Evolutionary conservation across 306 rosid genomes (phyloP).

Genomic region (Castanopsis chinensis): DNA sequence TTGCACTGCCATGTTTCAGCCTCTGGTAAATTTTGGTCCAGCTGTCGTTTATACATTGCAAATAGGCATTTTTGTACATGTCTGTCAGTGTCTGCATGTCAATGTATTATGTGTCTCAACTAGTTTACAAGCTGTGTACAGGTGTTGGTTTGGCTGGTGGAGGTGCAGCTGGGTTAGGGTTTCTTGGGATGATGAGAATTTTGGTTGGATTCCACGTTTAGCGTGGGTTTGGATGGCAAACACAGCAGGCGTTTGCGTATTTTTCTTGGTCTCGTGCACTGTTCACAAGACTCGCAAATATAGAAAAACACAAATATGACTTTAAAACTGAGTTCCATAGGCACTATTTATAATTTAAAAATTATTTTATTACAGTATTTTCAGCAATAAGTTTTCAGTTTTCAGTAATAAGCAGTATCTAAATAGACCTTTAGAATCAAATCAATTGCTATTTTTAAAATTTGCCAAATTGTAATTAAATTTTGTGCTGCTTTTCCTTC

Average conservation of each 20-base stretch:
- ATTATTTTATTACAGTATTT: no score
- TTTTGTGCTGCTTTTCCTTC: background rate
- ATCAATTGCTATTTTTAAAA: background rate
- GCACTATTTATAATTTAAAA: no score
- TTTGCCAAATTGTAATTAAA: background rate
- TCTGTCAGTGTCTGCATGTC: background rate
- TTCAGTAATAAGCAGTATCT: no score
- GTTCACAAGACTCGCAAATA: no score
- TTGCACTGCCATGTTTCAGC: background rate
- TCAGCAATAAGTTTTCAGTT: no score
- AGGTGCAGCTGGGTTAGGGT: background rate
- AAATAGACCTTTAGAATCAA: background rate
- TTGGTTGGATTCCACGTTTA: background rate
- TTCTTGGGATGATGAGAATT: background rate
- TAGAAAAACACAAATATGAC: no score
- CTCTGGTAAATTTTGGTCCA: background rate
- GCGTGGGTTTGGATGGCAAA: no score
- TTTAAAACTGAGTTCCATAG: no score
- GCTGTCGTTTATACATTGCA: background rate
- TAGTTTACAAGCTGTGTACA: background rate
- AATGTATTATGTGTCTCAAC: background rate
- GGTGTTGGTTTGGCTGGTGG: background rate
- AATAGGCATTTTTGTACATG: background rate
- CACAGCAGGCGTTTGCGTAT: no score
- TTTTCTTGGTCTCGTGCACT: no score